phyloP scores from a whole-genome alignment of 1,284 basidiomycete genomes.

The Ceratobasidium sp. region DNA sequence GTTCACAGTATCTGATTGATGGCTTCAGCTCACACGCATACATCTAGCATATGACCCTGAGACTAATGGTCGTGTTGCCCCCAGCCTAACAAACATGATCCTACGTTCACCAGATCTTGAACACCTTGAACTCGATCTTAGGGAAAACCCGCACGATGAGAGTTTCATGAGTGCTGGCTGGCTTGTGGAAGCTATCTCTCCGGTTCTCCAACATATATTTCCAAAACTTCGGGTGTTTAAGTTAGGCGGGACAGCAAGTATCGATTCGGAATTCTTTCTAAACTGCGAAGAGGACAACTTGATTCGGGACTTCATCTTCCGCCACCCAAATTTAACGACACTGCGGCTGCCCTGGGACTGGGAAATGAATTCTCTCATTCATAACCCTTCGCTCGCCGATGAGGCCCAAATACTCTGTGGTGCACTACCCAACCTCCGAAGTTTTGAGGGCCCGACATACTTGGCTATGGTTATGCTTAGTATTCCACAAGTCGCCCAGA shows the following conservation, averaged over 20 bases:
- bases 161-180: not conserved
- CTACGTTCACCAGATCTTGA: slow-evolving; percentile 16
- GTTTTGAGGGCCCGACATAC: slow-evolving; percentile 21
- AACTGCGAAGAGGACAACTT: not conserved
- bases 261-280: slow-evolving; percentile 26
- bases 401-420: not conserved
- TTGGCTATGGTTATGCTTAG: slow-evolving; percentile 11
- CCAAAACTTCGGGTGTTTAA: slow-evolving; percentile 1
- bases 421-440: slow-evolving; percentile 9
- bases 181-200: slow-evolving; percentile 28
- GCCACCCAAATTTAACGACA: slow-evolving; percentile 9
- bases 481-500: slow-evolving; percentile 11
- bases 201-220: slow-evolving; percentile 15
- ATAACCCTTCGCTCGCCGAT: not conserved
- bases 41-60: slow-evolving; percentile 15
- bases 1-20: not conserved
- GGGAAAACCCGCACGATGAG: slow-evolving; percentile 11
- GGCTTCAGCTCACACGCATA: not conserved
- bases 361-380: slow-evolving; percentile 24
- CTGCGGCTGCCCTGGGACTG: slow-evolving; percentile 34
- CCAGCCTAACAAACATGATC: slow-evolving; percentile 18
- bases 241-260: slow-evolving; percentile 19
- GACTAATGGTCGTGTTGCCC: slow-evolving; percentile 13
- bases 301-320: slow-evolving; percentile 19
- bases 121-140: slow-evolving; percentile 21